Conservation (phyloP, 306 rosid genomes). For the Lupinus albus region DNA sequence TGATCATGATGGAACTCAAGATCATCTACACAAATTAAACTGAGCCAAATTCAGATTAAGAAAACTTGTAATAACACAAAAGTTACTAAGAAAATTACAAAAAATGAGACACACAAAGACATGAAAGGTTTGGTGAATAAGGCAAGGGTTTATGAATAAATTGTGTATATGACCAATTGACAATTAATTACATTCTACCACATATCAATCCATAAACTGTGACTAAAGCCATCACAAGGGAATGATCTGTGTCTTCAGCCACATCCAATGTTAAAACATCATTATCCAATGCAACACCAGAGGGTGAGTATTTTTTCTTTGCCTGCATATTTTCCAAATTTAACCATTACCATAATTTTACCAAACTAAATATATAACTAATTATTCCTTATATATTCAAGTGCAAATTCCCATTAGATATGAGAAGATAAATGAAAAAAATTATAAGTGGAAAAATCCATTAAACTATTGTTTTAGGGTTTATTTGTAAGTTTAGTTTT, state of each 20-base stretch:
- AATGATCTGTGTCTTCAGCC: slow-evolving; percentile 55
- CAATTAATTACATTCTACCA: slow-evolving; percentile 51
- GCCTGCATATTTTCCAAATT: slow-evolving; percentile 52
- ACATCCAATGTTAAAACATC: slow-evolving; percentile 70
- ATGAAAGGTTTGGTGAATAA: neutral
- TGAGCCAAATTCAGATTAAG: slow-evolving; percentile 28
- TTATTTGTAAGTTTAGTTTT: no score
- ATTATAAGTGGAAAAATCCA: no score
- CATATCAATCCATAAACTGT: slow-evolving; percentile 66
- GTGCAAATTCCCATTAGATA: no score
- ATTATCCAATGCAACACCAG: slow-evolving; percentile 62
- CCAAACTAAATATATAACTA: neutral
- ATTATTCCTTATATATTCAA: no score
- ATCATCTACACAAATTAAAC: slow-evolving; percentile 31
- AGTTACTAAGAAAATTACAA: slow-evolving; percentile 1
- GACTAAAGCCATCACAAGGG: slow-evolving; percentile 66
- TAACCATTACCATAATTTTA: neutral
- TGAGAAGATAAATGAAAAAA: no score
- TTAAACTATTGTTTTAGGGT: no score
- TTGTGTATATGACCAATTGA: slow-evolving; percentile 2
- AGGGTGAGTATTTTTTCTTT: slow-evolving; percentile 54
- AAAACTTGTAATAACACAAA: slow-evolving; percentile 30
- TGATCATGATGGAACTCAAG: slow-evolving; percentile 13
- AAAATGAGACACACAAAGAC: neutral
- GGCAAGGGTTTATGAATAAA: slow-evolving; percentile 14